Percentiles rank a stretch among this genome's conserved stretches.
Evolutionary conservation across 495 filamentous ascomycete genomes (phyloP).

Genomic region (Cercophora newfieldiana): DNA sequence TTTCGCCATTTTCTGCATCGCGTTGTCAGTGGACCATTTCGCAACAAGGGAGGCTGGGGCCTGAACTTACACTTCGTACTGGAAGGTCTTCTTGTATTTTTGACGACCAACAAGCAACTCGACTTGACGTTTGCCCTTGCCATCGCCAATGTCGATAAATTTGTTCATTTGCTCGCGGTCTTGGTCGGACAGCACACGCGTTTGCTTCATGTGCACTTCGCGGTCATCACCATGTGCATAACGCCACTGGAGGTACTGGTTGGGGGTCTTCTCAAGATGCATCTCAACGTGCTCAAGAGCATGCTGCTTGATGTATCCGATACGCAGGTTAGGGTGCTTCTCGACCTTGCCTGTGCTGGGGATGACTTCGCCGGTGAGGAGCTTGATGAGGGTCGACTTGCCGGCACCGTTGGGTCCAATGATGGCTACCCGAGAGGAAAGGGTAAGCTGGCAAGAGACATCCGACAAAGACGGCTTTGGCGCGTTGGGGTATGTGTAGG

Average conservation of each 20-base stretch:
- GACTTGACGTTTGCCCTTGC: slow-evolving; percentile 72
- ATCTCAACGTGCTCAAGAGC: slow-evolving; percentile 98
- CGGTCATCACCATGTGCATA: slow-evolving; percentile 96
- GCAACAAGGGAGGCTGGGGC: not conserved
- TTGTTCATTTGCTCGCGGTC: slow-evolving; percentile 91
- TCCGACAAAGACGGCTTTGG: slow-evolving; percentile 83
- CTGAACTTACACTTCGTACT: slow-evolving; percentile 82
- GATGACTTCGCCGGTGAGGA: slow-evolving; percentile 93
- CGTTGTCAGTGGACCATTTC: slow-evolving; percentile 21
- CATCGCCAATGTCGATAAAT: slow-evolving; percentile 77
- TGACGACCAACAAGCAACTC: slow-evolving; percentile 92
- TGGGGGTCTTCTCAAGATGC: slow-evolving; percentile 98
- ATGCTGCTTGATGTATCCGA: slow-evolving; percentile 99
- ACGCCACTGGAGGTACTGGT: slow-evolving; percentile 98
- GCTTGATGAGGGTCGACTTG: slow-evolving; percentile 97
- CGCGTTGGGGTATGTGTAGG: slow-evolving; percentile 85
- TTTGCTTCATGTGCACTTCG: slow-evolving; percentile 97
- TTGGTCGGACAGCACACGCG: slow-evolving; percentile 79
- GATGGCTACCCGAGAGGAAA: slow-evolving; percentile 92
- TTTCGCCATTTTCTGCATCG: slow-evolving; percentile 73
- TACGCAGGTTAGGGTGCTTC: slow-evolving; percentile 98
- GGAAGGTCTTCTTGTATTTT: slow-evolving; percentile 99
- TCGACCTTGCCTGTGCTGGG: slow-evolving; percentile 87
- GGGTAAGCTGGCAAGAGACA: slow-evolving; percentile 78
- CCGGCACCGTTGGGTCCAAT: slow-evolving; percentile 97